Conservation (phyloP, 805 yeast species). For the Millerago galiae region DNA sequence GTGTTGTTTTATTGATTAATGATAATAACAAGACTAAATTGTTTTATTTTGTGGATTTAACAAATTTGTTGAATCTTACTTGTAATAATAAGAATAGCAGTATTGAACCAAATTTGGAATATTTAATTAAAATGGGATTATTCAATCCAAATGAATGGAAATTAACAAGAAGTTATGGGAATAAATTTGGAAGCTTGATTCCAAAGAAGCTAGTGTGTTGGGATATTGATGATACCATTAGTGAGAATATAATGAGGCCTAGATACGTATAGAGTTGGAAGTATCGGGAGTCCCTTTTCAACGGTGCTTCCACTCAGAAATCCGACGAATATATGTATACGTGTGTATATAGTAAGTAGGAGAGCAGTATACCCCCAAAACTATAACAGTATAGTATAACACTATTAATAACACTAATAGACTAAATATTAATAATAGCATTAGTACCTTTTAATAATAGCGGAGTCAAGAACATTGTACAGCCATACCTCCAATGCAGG, state of each 20-base stretch:
- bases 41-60: conserved; percentile 7
- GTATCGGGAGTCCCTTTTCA: too few relatives aligned
- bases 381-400: too few relatives aligned
- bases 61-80: conserved; percentile 4
- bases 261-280: not conserved
- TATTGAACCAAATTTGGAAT: conserved; percentile 5
- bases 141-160: conserved; percentile 10
- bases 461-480: too few relatives aligned
- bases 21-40: not conserved
- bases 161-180: conserved; percentile 8
- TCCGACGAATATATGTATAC: too few relatives aligned
- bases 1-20: conserved; percentile 6
- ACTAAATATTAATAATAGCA: too few relatives aligned
- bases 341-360: too few relatives aligned
- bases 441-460: too few relatives aligned
- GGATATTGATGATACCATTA: conserved; percentile 9
- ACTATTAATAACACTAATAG: too few relatives aligned
- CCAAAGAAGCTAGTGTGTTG: conserved; percentile 9
- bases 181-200: conserved; percentile 8
- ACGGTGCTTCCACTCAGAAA: too few relatives aligned
- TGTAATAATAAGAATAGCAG: not conserved
- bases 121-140: conserved; percentile 4
- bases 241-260: conserved; percentile 7
- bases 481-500: too few relatives aligned
- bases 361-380: too few relatives aligned